Evolutionary conservation across 345 rosid genomes (phyloP), one percentile per base, ranked within the genome.

Genomic region (Geranium rotundifolium): DNA sequence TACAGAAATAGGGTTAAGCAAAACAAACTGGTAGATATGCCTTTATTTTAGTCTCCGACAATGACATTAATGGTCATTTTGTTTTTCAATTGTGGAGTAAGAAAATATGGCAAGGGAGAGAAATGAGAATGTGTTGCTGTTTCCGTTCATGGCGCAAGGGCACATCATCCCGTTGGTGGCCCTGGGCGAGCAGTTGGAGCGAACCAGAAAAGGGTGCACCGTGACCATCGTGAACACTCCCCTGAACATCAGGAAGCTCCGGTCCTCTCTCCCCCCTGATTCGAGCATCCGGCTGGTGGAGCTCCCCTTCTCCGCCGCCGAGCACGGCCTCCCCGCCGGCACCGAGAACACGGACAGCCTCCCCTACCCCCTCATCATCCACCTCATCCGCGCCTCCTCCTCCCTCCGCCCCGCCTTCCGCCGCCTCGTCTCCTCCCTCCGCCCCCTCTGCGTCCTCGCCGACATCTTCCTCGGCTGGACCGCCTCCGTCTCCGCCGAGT

Each of bases 81-180:
- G n/a, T n/a, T n/a, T n/a, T n/a, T n/a, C n/a, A n/a, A n/a, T n/a
- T n/a, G n/a, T n/a, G n/a, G n/a, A n/a, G n/a, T n/a, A n/a, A n/a
- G n/a, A n/a, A n/a, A n/a, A n/a, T n/a, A n/a, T n/a, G n/a, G n/a
- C n/a, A n/a, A n/a, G n/a, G n/a, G n/a, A n/a, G n/a, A n/a, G n/a
- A n/a, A 31, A 7, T 31, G 37, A 31, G 37, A 31, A 7, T 31
- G 37, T 31, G 37, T 3, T 67, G 58, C 55, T 68, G 67, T 58
- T 63, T 16, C 69, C 76, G 5, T 67, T 63, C 64, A 72, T 67
- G 75, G 71, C 75, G 0, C 71, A 67, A 0, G 71, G 75, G 71
- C 75, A 72, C 41, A 56, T 72, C 7, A 72, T 67, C 52, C 75
- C 71, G 13, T 72, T 67, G 71, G 54, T 72, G 17, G 49, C 67